Percentiles rank a stretch among this genome's conserved stretches.
Conservation (phyloP, 1,284 basidiomycete genomes). For the Rhodotorula sp. region DNA sequence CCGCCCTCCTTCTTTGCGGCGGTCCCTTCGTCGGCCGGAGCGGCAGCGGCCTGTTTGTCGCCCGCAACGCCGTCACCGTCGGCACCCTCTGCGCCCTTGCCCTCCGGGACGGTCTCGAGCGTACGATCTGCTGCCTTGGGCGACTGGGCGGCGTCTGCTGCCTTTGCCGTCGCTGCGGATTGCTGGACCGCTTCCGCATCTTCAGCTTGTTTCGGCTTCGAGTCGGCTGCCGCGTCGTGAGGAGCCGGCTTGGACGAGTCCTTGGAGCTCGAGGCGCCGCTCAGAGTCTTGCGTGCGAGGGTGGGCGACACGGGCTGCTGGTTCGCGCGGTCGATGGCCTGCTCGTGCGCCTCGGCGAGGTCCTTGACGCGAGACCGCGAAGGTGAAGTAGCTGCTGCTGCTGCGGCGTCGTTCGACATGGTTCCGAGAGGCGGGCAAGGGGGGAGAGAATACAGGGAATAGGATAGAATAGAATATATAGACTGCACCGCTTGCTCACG, state of each 20-base stretch:
- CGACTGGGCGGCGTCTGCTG: not conserved
- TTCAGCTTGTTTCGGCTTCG: not conserved
- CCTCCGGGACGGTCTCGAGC: not conserved
- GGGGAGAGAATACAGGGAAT: not conserved
- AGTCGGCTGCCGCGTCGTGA: not conserved
- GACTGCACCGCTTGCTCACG: no score
- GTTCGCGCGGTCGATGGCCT: conserved; percentile 1
- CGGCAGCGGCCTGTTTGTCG: conserved; percentile 2
- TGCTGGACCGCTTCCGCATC: not conserved
- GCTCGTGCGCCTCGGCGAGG: not conserved
- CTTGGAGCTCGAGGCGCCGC: no score
- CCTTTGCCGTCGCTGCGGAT: not conserved
- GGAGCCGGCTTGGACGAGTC: no score
- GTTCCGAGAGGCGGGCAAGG: not conserved
- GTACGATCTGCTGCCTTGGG: not conserved
- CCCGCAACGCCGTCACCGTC: not conserved
- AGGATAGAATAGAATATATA: not conserved
- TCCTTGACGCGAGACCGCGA: not conserved
- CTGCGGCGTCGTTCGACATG: not conserved
- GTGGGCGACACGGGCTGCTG: conserved; percentile 5
- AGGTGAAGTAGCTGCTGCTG: not conserved
- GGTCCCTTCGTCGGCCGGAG: not conserved
- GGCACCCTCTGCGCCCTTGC: not conserved
- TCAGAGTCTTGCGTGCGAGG: not conserved
- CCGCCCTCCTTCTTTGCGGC: not conserved